Evolutionary conservation across 768 basidiomycete species (phyloP), one percentile per base, ranked within the genome.

Genomic region (Pisolithus tinctorius): DNA sequence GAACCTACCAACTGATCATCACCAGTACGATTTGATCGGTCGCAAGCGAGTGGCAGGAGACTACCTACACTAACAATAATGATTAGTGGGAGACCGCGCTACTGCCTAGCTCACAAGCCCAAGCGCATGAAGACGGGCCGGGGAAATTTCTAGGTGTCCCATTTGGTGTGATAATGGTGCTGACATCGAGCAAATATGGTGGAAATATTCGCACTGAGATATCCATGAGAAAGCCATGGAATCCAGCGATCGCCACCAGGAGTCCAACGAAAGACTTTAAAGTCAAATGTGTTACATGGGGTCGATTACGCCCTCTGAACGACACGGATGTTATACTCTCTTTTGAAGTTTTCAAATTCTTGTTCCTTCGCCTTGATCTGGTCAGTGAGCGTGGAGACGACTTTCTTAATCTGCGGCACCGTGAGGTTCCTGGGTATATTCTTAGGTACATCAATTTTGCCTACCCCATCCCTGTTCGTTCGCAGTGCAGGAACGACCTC

Each of bases 401-500:
- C 89, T 55, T 84, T 85, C 54, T 78, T 81, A 56, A 98, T 95
- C 90, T 96, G 65, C 45, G 40, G 43, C 47, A 54, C 58, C 6
- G 43, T 62, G 44, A 57, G 52, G 31, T 20, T 20, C 20, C 20
- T 20, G 39, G n/a, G 27, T 5, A 37, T 20, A 6, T 48, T 41
- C 42, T 45, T 23, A 6, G 14, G 14, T 13, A 20, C 40, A 37
- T 34, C 54, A 20, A 5, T 25, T 45, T 14, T 9, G 72, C 86
- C 56, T 62, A 94, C 93, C 53, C 91, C 90, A 62, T 93, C 86
- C 47, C 81, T 76, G 61, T 93, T 97, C n/a, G 85, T 90, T 67
- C 89, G 81, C 41, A 99, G 71, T 27, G 87, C 83, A 36, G 96
- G 95, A 36, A 89, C 84, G 46, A 98, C 91, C 58, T 98, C 95